Evolutionary conservation across 169 alveolate genomes (phyloP), one percentile per base, ranked within the genome.

Genomic region (Plasmodium gonderi): DNA sequence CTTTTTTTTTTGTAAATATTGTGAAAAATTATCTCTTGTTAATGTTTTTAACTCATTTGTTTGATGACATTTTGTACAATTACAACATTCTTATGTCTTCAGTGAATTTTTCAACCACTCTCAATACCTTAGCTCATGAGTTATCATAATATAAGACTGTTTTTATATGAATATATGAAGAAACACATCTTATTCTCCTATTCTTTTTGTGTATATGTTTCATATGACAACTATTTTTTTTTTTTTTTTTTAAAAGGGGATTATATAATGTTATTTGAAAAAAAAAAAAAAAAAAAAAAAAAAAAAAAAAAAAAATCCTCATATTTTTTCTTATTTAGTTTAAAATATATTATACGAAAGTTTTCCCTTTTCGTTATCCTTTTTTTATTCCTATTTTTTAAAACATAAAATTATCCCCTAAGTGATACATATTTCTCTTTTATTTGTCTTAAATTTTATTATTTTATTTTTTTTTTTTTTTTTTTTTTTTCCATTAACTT

Each of bases 11-110:
- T 20, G 78, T 51, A 47, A 40, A 31, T 75, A 26, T 87, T 31
- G 44, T 77, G n/a, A 87, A 87, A 74, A 51, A 83, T 4, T 87
- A 76, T 47, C 33, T 87, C 4, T 12, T 87, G 44, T 76, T 54
- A 2, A 87, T 87, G 51, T 87, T 87, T 87, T 76, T 87, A 74
- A 51, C 69, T 20, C 67, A 76, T 51, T 76, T 87, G 79, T 87
- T 87, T 87, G 80, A 87, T 75, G 93, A 87, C 47, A 38, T 87
- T 40, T 60, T 87, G 29, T 64, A 87, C 47, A 87, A 54, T 14
- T 54, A 20, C 72, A 20, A 29, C 54, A 40, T 68, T 31, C 51
- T 31, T 54, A 47, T 51, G 20, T 49, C 75, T 36, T 64, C 80
- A 31, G 40, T 23, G 51, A 80, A 45, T 42, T 29, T n/a, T 17